Evolutionary conservation across 2,329 filamentous ascomycete genomes (phyloP).

Genomic region (Epicoccum sorghinum): DNA sequence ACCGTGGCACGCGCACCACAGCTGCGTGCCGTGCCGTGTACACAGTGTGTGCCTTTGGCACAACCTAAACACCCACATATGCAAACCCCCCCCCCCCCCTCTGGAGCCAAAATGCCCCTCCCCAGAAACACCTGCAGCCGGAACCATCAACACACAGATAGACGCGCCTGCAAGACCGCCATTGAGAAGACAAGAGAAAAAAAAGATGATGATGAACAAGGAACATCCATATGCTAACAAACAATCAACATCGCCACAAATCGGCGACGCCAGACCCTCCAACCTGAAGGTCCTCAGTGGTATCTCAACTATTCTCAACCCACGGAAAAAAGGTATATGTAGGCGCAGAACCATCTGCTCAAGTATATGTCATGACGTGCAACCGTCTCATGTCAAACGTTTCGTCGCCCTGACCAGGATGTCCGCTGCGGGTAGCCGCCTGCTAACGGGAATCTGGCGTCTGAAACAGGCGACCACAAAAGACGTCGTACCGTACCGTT

Average conservation of each 20-base stretch:
- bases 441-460: conserved; percentile 4
- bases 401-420: conserved; percentile 8
- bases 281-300: conserved; percentile 1
- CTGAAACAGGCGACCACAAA: conserved; percentile 10
- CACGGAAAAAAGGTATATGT: neutral
- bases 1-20: too few relatives aligned
- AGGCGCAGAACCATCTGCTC: neutral
- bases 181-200: neutral
- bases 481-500: neutral
- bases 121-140: too few relatives aligned
- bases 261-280: neutral
- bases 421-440: neutral
- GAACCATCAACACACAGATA: too few relatives aligned
- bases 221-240: neutral
- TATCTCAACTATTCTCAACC: conserved; percentile 5
- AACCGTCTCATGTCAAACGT: conserved; percentile 7
- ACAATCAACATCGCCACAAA: neutral
- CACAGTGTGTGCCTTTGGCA: too few relatives aligned
- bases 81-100: too few relatives aligned
- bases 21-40: too few relatives aligned
- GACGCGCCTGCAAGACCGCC: too few relatives aligned
- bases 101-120: too few relatives aligned
- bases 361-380: neutral
- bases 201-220: neutral
- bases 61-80: too few relatives aligned